A percentile compares a stretch with the other conserved stretches of the same genome.
phyloP scores from a whole-genome alignment of 2,329 filamentous ascomycete species.

The Ceratocystiopsis sp. region DNA sequence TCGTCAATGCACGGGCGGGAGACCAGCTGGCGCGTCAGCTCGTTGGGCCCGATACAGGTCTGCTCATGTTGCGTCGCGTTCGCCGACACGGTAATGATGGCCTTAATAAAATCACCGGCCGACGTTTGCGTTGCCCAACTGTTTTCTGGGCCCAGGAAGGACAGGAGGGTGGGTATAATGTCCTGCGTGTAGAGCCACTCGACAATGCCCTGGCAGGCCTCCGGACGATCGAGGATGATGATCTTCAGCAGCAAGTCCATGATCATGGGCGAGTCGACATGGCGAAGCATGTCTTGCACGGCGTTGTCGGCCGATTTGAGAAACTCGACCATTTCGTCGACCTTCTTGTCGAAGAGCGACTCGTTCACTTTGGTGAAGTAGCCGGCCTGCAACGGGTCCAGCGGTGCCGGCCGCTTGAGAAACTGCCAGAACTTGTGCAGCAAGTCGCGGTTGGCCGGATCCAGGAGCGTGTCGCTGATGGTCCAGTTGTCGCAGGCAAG shows the following conservation, averaged over 20 bases:
- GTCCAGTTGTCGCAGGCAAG: slow-evolving; percentile 94
- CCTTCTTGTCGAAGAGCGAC: slow-evolving; percentile 93
- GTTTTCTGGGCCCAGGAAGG: slow-evolving; percentile 71
- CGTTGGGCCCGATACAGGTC: slow-evolving; percentile 96
- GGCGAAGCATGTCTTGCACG: slow-evolving; percentile 69
- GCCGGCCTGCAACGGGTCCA: slow-evolving; percentile 85
- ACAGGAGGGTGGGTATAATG: slow-evolving; percentile 71
- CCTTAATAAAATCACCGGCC: slow-evolving; percentile 93
- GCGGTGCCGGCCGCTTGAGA: slow-evolving; percentile 61
- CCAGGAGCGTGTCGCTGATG: slow-evolving; percentile 81
- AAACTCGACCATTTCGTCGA: slow-evolving; percentile 86
- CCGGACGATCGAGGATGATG: slow-evolving; percentile 84
- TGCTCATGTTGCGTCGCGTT: slow-evolving; percentile 97
- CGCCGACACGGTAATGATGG: slow-evolving; percentile 95
- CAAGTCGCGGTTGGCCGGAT: slow-evolving; percentile 47
- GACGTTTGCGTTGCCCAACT: slow-evolving; percentile 87
- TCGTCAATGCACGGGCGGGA: slow-evolving; percentile 68
- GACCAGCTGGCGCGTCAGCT: slow-evolving; percentile 85
- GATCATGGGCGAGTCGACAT: slow-evolving; percentile 94
- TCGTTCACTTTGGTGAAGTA: slow-evolving; percentile 99
- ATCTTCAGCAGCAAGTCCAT: slow-evolving; percentile 97
- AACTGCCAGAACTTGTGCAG: slow-evolving; percentile 85
- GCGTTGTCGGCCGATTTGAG: slow-evolving; percentile 71
- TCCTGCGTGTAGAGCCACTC: slow-evolving; percentile 93
- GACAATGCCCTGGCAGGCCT: slow-evolving; percentile 81